Conservation (phyloP, 805 yeast species). For the Candida nanaspora region DNA sequence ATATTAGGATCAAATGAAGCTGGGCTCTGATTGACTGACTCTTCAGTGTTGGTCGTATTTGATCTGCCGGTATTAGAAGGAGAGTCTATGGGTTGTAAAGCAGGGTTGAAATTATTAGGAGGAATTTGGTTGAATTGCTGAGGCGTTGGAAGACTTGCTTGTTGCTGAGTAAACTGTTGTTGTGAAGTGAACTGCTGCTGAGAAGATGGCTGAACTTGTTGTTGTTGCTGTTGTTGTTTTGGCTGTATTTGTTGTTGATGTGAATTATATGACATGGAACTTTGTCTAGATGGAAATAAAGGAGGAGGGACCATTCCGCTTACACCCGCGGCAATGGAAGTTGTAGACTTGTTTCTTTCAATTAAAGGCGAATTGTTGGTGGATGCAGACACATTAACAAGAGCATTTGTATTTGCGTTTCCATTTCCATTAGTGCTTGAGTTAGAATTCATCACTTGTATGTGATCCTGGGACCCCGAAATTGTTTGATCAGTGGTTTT, state of each 20-base stretch:
- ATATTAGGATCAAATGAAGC: neutral
- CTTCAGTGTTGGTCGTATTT: conserved; percentile 2
- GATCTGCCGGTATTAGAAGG: conserved; percentile 12
- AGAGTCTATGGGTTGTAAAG: conserved; percentile 3
- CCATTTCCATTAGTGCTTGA: neutral
- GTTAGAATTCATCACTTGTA: neutral
- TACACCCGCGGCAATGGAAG: conserved; percentile 19
- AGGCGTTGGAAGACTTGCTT: conserved; percentile 9
- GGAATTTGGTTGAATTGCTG: neutral
- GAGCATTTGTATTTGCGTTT: neutral
- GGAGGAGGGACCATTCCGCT: conserved; percentile 21
- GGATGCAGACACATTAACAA: neutral
- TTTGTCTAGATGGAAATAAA: conserved; percentile 12
- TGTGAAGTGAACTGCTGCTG: no score
- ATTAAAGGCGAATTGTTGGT: neutral
- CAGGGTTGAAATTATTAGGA: neutral
- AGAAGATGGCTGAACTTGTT: neutral
- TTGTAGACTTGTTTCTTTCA: conserved; percentile 6
- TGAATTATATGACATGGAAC: neutral
- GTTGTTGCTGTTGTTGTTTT: conserved; percentile 2
- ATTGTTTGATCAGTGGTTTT: neutral
- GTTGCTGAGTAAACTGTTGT: no score
- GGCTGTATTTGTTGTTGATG: conserved; percentile 3
- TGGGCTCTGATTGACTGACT: neutral
- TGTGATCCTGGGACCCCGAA: no score